Percentiles rank a stretch among this genome's conserved stretches.
These are phyloP conservation scores for Saccharomyces hybrid DNA, from an alignment of 1,139 yeast genomes.

Conservation along the genomic window DNA sequence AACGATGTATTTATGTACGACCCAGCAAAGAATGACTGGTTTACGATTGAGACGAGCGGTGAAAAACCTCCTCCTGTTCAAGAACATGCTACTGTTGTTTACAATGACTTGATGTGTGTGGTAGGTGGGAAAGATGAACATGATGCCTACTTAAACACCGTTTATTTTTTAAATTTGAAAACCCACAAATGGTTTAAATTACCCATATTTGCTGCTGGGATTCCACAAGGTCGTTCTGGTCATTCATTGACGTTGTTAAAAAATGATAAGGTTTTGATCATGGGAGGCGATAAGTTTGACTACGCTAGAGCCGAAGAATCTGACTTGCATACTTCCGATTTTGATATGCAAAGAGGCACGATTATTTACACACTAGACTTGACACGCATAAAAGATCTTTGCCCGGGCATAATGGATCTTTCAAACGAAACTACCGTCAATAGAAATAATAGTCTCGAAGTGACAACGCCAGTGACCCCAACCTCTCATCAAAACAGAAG, in stretches of 20 bases:
- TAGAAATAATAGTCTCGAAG: background rate
- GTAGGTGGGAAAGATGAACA: conserved; percentile 84
- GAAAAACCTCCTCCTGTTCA: conserved; percentile 78
- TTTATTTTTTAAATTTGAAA: conserved; percentile 70
- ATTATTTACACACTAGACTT: conserved; percentile 59
- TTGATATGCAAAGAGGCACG: conserved; percentile 46
- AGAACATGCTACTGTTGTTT: conserved; percentile 82
- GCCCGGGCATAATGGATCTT: conserved; percentile 31
- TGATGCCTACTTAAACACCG: conserved; percentile 61
- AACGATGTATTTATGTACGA: conserved; percentile 82
- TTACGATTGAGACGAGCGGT: conserved; percentile 39
- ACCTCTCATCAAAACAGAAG: background rate
- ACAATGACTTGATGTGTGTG: conserved; percentile 71
- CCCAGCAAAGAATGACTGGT: conserved; percentile 64
- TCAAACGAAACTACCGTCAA: background rate
- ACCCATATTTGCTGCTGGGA: conserved; percentile 40
- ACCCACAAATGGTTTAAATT: conserved; percentile 68
- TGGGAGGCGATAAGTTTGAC: conserved; percentile 88
- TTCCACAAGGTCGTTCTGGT: conserved; percentile 88
- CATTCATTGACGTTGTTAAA: conserved; percentile 72
- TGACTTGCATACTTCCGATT: conserved; percentile 39
- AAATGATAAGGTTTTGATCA: conserved; percentile 61
- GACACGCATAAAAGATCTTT: conserved; percentile 25
- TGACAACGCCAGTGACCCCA: background rate
- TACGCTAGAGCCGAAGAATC: conserved; percentile 41